Conservation (phyloP, 1,284 basidiomycete species). For the Ceratobasidium papillatum region DNA sequence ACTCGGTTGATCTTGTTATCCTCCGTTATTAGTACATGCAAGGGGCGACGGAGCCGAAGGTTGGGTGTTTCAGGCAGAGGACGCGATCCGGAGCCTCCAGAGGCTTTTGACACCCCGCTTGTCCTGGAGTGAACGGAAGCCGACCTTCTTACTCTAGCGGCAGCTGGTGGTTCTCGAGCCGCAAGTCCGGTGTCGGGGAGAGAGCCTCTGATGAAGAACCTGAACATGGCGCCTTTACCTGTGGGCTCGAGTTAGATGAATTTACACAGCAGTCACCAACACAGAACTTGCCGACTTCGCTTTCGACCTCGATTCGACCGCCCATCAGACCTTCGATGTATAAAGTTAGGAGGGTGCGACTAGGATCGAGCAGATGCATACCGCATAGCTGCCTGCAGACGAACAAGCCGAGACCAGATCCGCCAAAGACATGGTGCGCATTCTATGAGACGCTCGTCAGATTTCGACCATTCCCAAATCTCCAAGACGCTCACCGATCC, state of each 20-base stretch:
- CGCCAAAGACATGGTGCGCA: slow-evolving; percentile 47
- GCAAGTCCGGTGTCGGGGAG: neutral
- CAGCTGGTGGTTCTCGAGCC: neutral
- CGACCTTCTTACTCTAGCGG: neutral
- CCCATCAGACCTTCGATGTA: slow-evolving; percentile 48
- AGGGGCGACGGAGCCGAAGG: slow-evolving; percentile 15
- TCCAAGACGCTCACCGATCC: slow-evolving; percentile 43
- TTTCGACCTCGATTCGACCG: slow-evolving; percentile 48
- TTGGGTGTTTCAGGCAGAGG: slow-evolving; percentile 29
- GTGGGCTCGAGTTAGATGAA: neutral
- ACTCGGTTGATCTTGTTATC: slow-evolving; percentile 48
- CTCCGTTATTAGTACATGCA: slow-evolving; percentile 48
- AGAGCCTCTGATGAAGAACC: slow-evolving; percentile 48
- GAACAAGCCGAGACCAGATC: slow-evolving; percentile 49
- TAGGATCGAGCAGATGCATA: neutral
- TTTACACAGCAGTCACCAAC: no score
- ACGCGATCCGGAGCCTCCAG: slow-evolving; percentile 19
- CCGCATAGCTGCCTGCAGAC: slow-evolving; percentile 48
- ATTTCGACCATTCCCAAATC: neutral
- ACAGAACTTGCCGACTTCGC: slow-evolving; percentile 38
- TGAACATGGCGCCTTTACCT: slow-evolving; percentile 49
- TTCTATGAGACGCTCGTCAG: slow-evolving; percentile 7
- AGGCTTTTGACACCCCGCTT: slow-evolving; percentile 34
- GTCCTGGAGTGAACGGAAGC: slow-evolving; percentile 3
- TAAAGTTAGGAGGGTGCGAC: neutral